Evolutionary conservation across 352 stramenopile species (phyloP), one percentile per base, ranked within the genome.

Genomic region (Phytophthora cajani): DNA sequence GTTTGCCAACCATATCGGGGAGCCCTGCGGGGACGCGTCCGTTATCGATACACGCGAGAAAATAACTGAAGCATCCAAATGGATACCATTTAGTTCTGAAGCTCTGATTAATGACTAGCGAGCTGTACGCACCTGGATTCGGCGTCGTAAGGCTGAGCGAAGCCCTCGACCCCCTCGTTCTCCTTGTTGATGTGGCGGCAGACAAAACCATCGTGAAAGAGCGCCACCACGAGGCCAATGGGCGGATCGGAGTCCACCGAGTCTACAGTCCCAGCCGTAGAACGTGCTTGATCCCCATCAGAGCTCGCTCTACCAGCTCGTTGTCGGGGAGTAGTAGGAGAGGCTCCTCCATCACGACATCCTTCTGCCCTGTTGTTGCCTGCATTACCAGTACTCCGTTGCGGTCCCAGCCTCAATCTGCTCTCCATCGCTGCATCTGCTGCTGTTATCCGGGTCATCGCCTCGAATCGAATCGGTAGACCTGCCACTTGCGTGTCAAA

Each of bases 151-250:
- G 85, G 85, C 71, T 92, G 85, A 14, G 81, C 82, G 32, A 90
- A 92, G 2, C 85, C 85, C 19, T 92, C 83, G 57, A 91, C 64
- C 50, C 77, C 79, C 36, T 85, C 78, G 36, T 75, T 80, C 50
- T 79, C 72, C 33, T 74, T 76, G 23, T 84, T 89, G 40, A 76
- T 80, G 57, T 92, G 83, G 19, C 82, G 81, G 19, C 85, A 92
- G 32, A 92, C 83, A 67, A 91, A 92, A 3, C 75, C 85, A 27
- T 92, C 78, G 25, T 74, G 72, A 62, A 91, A 92, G 30, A 92
- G 75, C 55, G 81, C 81, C 40, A 91, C 67, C 40, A 91, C 64
- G 36, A 92, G 58, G 8, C 70, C 67, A 51, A 69, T 56, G 5
- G 52, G 50, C 38, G 64, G 65, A 30, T 70, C 55, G 7, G 33